Conservation (phyloP, 495 filamentous ascomycete genomes). For the Daldinia concentrica region DNA sequence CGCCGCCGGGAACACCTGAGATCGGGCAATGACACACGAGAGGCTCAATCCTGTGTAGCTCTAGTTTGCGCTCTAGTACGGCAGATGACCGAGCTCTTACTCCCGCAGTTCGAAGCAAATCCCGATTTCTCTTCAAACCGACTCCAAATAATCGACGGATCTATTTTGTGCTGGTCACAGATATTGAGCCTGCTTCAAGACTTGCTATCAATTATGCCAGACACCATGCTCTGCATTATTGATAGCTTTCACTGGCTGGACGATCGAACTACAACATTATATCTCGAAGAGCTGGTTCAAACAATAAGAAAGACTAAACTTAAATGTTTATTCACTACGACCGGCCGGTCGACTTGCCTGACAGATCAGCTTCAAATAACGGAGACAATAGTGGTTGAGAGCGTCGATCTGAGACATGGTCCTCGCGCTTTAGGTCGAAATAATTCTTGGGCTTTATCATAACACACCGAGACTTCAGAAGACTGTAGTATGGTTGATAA, state of each 20-base stretch:
- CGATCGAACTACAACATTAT: not conserved
- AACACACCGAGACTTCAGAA: too few species aligned
- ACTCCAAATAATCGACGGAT: not conserved
- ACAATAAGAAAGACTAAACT: not conserved
- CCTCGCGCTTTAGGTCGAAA: not conserved
- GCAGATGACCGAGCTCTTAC: too few species aligned
- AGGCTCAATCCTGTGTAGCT: too few species aligned
- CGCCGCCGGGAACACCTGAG: too few species aligned
- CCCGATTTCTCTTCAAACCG: not conserved
- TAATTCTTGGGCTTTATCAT: not conserved
- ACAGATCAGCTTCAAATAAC: not conserved
- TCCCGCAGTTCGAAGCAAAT: too few species aligned
- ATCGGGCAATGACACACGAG: too few species aligned
- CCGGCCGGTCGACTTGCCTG: not conserved
- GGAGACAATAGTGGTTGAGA: not conserved
- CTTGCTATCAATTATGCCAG: not conserved
- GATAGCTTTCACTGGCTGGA: not conserved
- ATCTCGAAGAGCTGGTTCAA: not conserved
- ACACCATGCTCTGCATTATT: conserved; percentile 1
- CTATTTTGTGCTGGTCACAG: not conserved
- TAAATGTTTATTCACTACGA: too few species aligned
- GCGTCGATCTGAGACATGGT: not conserved
- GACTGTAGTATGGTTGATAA: too few species aligned
- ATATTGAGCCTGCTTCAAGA: not conserved
- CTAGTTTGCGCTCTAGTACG: too few species aligned